These are phyloP conservation scores for Claviceps pusilla DNA, from an alignment of 2,329 filamentous ascomycete genomes.

Conservation along the genomic window DNA sequence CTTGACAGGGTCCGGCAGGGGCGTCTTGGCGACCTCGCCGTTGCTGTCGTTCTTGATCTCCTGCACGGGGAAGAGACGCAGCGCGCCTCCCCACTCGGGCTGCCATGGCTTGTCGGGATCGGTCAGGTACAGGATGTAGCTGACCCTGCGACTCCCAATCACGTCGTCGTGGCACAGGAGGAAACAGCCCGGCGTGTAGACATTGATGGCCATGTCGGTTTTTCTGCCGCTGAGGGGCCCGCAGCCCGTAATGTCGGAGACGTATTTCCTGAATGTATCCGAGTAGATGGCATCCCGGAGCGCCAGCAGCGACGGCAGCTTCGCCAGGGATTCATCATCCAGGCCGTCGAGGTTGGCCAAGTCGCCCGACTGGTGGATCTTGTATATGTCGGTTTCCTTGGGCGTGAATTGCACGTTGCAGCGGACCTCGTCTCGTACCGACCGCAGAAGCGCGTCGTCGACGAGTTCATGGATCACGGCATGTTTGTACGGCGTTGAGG, in stretches of 20 bases:
- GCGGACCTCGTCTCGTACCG: conserved; percentile 77
- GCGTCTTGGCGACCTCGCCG: conserved; percentile 64
- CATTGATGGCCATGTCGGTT: conserved; percentile 98
- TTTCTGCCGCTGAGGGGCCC: conserved; percentile 82
- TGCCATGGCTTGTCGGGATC: conserved; percentile 87
- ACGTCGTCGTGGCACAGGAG: conserved; percentile 96
- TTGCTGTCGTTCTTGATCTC: conserved; percentile 45
- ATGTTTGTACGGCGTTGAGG: conserved; percentile 69
- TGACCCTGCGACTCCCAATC: conserved; percentile 88
- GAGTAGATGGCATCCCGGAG: conserved; percentile 95
- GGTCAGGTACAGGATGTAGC: conserved; percentile 91
- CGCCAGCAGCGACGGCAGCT: conserved; percentile 74
- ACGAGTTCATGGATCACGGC: conserved; percentile 75
- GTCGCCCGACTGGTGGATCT: conserved; percentile 96
- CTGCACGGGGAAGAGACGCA: conserved; percentile 68
- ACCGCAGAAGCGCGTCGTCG: conserved; percentile 65
- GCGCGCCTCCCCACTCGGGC: conserved; percentile 78
- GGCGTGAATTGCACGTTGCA: conserved; percentile 88
- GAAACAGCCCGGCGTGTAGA: conserved; percentile 93
- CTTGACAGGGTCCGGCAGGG: conserved; percentile 61
- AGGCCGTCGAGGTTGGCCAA: conserved; percentile 92
- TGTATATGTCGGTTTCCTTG: conserved; percentile 99
- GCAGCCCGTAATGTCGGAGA: conserved; percentile 71
- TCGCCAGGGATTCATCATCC: conserved; percentile 68
- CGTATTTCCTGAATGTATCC: conserved; percentile 71